Percentiles rank a stretch among this genome's conserved stretches.
Evolutionary conservation across 2,329 filamentous ascomycete genomes (phyloP).

Genomic region (Microsporum ferrugineum): DNA sequence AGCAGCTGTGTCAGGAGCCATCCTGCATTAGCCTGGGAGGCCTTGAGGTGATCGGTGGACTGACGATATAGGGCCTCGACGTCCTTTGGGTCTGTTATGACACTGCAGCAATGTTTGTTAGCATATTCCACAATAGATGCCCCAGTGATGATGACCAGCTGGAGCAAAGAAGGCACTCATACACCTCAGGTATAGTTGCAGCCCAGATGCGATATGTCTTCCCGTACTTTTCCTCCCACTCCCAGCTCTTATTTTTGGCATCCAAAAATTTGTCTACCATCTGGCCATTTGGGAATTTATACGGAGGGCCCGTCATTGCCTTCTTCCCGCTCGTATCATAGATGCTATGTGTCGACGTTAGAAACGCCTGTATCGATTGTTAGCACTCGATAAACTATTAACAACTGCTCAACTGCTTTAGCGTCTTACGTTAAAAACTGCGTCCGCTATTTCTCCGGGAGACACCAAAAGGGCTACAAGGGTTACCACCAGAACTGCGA

Average conservation of each 20-base stretch:
- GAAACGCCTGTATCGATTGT: not conserved
- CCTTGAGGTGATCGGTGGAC: slow-evolving; percentile 37
- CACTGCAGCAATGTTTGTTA: slow-evolving; percentile 17
- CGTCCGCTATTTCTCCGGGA: not conserved
- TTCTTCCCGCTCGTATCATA: not conserved
- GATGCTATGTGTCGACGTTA: not conserved
- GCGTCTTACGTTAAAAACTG: not conserved
- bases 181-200: slow-evolving; percentile 1
- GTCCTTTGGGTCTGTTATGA: slow-evolving; percentile 28
- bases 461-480: not conserved
- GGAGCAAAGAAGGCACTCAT: not conserved
- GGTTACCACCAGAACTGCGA: not conserved
- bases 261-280: not conserved
- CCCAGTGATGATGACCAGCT: too few relatives aligned
- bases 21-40: slow-evolving; percentile 32
- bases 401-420: not conserved
- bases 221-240: slow-evolving; percentile 5
- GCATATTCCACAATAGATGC: not conserved
- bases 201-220: slow-evolving; percentile 4
- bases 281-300: slow-evolving; percentile 3
- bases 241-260: not conserved
- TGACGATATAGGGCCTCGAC: slow-evolving; percentile 32
- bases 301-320: not conserved
- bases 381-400: not conserved
- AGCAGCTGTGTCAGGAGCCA: slow-evolving; percentile 32